These are phyloP conservation scores for Phaeophleospora eucalypticola DNA, from an alignment of 2,329 filamentous ascomycete genomes.

Conservation along the genomic window DNA sequence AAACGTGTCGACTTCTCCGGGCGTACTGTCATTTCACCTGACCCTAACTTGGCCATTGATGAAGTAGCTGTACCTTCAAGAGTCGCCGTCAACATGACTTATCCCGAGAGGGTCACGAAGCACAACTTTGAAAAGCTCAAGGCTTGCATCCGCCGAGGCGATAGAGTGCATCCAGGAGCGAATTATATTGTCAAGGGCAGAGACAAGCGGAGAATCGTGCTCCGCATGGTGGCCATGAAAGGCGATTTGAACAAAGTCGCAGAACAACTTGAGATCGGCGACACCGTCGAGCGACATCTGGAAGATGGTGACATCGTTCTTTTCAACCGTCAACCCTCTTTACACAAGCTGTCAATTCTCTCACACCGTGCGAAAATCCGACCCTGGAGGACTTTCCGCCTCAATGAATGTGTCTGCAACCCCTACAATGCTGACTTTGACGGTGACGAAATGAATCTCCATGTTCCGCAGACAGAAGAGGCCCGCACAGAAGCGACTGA, in stretches of 20 bases:
- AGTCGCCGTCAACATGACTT: slow-evolving; percentile 95
- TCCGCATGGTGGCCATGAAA: slow-evolving; percentile 51
- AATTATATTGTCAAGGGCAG: slow-evolving; percentile 74
- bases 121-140: slow-evolving; percentile 82
- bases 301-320: slow-evolving; percentile 94
- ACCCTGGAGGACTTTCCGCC: slow-evolving; percentile 89
- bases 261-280: slow-evolving; percentile 70
- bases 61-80: slow-evolving; percentile 87
- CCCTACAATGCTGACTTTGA: slow-evolving; percentile 99
- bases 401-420: slow-evolving; percentile 97
- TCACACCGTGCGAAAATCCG: slow-evolving; percentile 90
- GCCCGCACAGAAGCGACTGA: slow-evolving; percentile 91
- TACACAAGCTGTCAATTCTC: slow-evolving; percentile 98
- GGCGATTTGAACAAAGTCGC: slow-evolving; percentile 65
- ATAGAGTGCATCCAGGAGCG: slow-evolving; percentile 78
- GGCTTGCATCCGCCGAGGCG: slow-evolving; percentile 69
- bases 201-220: slow-evolving; percentile 64
- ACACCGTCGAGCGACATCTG: slow-evolving; percentile 89
- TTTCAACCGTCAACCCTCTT: slow-evolving; percentile 95
- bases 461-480: slow-evolving; percentile 96
- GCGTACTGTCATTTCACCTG: slow-evolving; percentile 93
- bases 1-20: slow-evolving; percentile 99
- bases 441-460: slow-evolving; percentile 99
- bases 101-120: slow-evolving; percentile 80
- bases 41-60: slow-evolving; percentile 89